Evolutionary conservation across 1,284 basidiomycete species (phyloP).

Genomic region (Sporisorium graminicola): DNA sequence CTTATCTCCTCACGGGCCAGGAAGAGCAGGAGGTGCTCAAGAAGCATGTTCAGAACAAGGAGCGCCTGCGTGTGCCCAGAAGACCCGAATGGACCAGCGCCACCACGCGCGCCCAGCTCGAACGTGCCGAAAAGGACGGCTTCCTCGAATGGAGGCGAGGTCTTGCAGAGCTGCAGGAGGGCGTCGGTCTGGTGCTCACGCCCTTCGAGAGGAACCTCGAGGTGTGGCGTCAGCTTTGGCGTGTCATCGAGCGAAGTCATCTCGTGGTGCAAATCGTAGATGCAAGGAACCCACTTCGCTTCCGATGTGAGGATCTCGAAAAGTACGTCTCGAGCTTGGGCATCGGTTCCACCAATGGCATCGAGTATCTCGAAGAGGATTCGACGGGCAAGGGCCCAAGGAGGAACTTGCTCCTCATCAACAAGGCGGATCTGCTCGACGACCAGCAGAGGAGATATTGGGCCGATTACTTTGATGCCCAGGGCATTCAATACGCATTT

Average conservation of each 20-base stretch:
- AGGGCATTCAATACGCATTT: conserved; percentile 88
- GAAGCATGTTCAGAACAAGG: conserved; percentile 63
- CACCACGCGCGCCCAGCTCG: conserved; percentile 66
- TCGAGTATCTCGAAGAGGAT: conserved; percentile 84
- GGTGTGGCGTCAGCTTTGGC: conserved; percentile 70
- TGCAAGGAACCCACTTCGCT: conserved; percentile 67
- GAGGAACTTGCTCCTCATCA: conserved; percentile 86
- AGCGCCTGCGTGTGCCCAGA: conserved; percentile 64
- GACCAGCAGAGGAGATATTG: conserved; percentile 82
- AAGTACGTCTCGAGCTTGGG: conserved; percentile 62
- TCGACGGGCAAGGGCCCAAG: conserved; percentile 77
- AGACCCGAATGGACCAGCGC: conserved; percentile 63
- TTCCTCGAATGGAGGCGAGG: conserved; percentile 68
- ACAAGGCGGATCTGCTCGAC: conserved; percentile 95
- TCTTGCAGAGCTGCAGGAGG: conserved; percentile 67
- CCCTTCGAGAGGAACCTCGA: conserved; percentile 69
- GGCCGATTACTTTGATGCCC: conserved; percentile 92
- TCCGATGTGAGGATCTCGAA: conserved; percentile 69
- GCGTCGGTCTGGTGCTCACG: conserved; percentile 67
- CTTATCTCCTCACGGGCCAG: conserved; percentile 84
- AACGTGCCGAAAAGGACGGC: conserved; percentile 64
- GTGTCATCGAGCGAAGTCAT: conserved; percentile 68
- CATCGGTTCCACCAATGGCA: conserved; percentile 89
- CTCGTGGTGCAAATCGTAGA: conserved; percentile 69
- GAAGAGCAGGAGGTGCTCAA: conserved; percentile 78